Conservation (phyloP, 2,329 filamentous ascomycete genomes). For the Diaporthe citriasiana region DNA sequence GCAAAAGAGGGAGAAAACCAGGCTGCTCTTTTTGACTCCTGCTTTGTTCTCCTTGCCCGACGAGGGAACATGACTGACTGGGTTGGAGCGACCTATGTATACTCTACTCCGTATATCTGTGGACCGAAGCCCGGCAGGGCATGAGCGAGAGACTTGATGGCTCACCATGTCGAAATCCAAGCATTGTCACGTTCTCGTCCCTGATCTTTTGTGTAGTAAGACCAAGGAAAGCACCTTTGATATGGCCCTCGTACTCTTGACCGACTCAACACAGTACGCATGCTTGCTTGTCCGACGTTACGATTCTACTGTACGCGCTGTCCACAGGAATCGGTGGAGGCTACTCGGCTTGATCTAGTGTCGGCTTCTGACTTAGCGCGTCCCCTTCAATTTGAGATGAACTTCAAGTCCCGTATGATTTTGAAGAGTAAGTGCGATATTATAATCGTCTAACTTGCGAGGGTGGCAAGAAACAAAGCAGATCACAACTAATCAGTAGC, state of each 20-base stretch:
- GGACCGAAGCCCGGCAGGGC: neutral
- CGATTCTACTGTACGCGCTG: neutral
- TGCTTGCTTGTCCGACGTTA: neutral
- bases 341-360: neutral
- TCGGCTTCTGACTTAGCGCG: neutral
- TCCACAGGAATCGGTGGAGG: neutral
- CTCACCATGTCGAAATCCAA: neutral
- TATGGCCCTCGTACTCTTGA: neutral
- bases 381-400: neutral
- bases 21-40: neutral
- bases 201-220: neutral
- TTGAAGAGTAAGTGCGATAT: neutral
- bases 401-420: neutral
- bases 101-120: conserved; percentile 18
- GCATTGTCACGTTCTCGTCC: neutral
- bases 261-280: neutral
- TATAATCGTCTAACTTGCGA: neutral
- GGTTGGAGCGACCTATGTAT: neutral
- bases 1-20: neutral
- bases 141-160: conserved; percentile 1
- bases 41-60: neutral
- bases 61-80: neutral
- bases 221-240: neutral
- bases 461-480: neutral
- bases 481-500: neutral